Conservation (phyloP, 1,284 basidiomycete genomes). For the Sanghuangporus weigelae region DNA sequence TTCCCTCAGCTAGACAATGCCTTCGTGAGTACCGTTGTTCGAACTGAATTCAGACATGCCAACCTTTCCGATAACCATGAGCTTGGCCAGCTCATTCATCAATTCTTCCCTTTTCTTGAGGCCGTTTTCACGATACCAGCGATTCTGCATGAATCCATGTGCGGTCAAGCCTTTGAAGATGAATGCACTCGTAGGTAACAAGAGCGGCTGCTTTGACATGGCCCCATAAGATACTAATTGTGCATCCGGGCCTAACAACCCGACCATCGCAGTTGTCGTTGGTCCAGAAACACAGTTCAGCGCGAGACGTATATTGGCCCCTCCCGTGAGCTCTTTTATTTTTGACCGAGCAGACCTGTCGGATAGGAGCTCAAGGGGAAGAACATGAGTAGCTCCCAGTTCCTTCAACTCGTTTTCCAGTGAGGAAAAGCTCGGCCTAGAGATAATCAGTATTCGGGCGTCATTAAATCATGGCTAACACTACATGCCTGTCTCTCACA, state of each 20-base stretch:
- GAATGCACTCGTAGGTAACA: slow-evolving; percentile 71
- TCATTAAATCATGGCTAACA: background rate
- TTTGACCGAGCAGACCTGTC: slow-evolving; percentile 5
- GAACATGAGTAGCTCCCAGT: slow-evolving; percentile 68
- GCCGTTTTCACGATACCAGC: slow-evolving; percentile 54
- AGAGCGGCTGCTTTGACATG: slow-evolving; percentile 80
- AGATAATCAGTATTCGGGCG: background rate
- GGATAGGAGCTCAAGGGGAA: slow-evolving; percentile 4
- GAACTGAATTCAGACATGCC: slow-evolving; percentile 14
- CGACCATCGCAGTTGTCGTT: slow-evolving; percentile 62
- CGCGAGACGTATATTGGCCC: slow-evolving; percentile 51
- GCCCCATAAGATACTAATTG: slow-evolving; percentile 83
- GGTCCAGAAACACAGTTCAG: slow-evolving; percentile 79
- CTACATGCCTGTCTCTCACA: slow-evolving; percentile 58
- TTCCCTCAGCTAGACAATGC: slow-evolving; percentile 45
- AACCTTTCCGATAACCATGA: slow-evolving; percentile 54
- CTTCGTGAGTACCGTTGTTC: slow-evolving; percentile 4
- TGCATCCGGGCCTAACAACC: slow-evolving; percentile 57
- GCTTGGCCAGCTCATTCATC: slow-evolving; percentile 45
- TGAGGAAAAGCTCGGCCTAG: slow-evolving; percentile 46
- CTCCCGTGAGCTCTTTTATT: background rate
- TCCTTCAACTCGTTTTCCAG: slow-evolving; percentile 46
- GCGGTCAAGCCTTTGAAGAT: slow-evolving; percentile 76
- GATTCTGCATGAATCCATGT: slow-evolving; percentile 73
- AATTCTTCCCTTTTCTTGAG: slow-evolving; percentile 38